Evolutionary conservation across 2,329 filamentous ascomycete genomes (phyloP).

Genomic region (Amauroascus niger): DNA sequence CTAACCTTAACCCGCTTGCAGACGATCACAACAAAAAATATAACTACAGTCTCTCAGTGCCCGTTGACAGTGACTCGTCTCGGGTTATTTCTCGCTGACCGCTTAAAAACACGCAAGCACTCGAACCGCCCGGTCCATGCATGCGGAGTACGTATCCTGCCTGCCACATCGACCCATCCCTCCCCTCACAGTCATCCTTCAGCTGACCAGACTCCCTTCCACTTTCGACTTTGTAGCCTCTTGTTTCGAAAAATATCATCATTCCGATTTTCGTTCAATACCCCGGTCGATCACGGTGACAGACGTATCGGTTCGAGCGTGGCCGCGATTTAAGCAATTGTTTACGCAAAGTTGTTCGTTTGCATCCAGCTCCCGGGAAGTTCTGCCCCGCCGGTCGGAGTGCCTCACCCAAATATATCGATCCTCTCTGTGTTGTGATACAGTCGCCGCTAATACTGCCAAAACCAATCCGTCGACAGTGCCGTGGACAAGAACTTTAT

Average conservation of each 20-base stretch:
- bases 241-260: not conserved
- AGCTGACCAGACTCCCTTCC: not conserved
- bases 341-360: not conserved
- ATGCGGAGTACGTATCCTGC: not conserved
- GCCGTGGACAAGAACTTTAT: not conserved
- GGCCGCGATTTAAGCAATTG: not conserved
- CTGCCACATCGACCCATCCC: not conserved
- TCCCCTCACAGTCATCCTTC: not conserved
- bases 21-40: not conserved
- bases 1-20: not conserved
- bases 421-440: slow-evolving; percentile 2
- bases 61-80: not conserved
- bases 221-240: not conserved
- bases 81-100: slow-evolving; percentile 4
- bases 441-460: not conserved
- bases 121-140: not conserved
- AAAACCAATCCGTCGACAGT: not conserved
- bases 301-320: not conserved
- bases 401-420: not conserved
- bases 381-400: not conserved
- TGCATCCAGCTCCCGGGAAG: not conserved
- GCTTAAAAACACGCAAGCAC: not conserved
- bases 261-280: not conserved
- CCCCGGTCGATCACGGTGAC: not conserved
- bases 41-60: no score